These are phyloP conservation scores for Fistulinella prunicolor DNA, from an alignment of 768 basidiomycete genomes.

Conservation along the genomic window DNA sequence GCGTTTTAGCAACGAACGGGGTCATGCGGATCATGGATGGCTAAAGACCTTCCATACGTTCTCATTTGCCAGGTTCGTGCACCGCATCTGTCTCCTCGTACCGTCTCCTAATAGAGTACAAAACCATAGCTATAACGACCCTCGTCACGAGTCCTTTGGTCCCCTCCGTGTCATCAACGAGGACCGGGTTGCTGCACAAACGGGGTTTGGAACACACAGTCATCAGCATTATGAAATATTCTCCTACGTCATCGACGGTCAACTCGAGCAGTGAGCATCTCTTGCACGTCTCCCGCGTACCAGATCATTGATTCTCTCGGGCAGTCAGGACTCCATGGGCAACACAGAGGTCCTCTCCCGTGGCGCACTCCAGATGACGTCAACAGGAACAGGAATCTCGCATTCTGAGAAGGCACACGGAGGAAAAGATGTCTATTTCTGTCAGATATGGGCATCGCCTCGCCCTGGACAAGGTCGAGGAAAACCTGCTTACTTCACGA, in stretches of 20 bases:
- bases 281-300: not conserved
- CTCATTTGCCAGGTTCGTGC: conserved; percentile 61
- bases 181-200: conserved; percentile 71
- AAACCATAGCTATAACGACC: conserved; percentile 56
- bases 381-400: conserved; percentile 86
- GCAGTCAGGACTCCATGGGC: conserved; percentile 86
- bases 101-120: conserved; percentile 13
- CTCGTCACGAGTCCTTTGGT: conserved; percentile 59
- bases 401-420: conserved; percentile 71
- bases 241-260: conserved; percentile 76
- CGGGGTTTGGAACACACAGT: conserved; percentile 83
- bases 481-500: conserved; percentile 80
- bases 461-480: conserved; percentile 23
- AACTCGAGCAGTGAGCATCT: conserved; percentile 71
- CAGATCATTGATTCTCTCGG: not conserved
- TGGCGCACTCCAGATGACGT: conserved; percentile 89
- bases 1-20: conserved; percentile 61
- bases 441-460: conserved; percentile 71
- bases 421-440: conserved; percentile 48
- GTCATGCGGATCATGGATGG: conserved; percentile 80
- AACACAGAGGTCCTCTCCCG: conserved; percentile 87
- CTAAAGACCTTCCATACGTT: conserved; percentile 87
- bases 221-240: conserved; percentile 92
- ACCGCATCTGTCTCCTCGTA: not conserved
- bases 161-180: conserved; percentile 89